Conservation (phyloP, 495 filamentous ascomycete species). For the Trichoderma parareesei region DNA sequence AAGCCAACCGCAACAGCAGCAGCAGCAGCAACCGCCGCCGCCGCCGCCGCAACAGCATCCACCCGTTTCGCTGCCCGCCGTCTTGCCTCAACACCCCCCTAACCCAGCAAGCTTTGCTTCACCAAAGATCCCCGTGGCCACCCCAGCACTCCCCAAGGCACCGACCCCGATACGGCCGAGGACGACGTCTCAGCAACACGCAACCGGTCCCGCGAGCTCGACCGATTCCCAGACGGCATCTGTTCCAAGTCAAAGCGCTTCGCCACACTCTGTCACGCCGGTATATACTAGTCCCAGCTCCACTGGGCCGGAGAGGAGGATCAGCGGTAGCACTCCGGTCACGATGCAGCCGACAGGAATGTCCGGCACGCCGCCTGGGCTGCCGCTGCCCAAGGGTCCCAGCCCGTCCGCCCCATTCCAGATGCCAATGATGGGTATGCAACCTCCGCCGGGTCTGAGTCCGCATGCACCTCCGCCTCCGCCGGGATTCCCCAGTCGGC, state of each 20-base stretch:
- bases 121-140: constrained; percentile 69
- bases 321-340: constrained; percentile 15
- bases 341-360: neutral
- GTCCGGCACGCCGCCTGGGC: constrained; percentile 17
- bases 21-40: neutral
- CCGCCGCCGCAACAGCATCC: constrained; percentile 24
- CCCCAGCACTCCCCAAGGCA: constrained; percentile 74
- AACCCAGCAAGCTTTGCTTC: constrained; percentile 48
- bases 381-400: constrained; percentile 13
- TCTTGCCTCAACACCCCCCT: constrained; percentile 33
- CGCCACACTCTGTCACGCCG: constrained; percentile 51
- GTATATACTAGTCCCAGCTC: constrained; percentile 50
- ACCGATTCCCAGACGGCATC: constrained; percentile 40
- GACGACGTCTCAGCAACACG: constrained; percentile 74
- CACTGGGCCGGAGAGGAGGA: constrained; percentile 39
- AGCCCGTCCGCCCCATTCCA: constrained; percentile 15
- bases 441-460: constrained; percentile 52
- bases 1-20: neutral
- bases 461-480: constrained; percentile 22
- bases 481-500: constrained; percentile 32
- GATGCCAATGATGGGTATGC: constrained; percentile 28
- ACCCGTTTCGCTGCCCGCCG: constrained; percentile 45
- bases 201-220: constrained; percentile 56
- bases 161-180: constrained; percentile 69
- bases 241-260: constrained; percentile 54